phyloP scores from a whole-genome alignment of 176 grass and related monocot genomes.

The Bothriochloa decipiens region DNA sequence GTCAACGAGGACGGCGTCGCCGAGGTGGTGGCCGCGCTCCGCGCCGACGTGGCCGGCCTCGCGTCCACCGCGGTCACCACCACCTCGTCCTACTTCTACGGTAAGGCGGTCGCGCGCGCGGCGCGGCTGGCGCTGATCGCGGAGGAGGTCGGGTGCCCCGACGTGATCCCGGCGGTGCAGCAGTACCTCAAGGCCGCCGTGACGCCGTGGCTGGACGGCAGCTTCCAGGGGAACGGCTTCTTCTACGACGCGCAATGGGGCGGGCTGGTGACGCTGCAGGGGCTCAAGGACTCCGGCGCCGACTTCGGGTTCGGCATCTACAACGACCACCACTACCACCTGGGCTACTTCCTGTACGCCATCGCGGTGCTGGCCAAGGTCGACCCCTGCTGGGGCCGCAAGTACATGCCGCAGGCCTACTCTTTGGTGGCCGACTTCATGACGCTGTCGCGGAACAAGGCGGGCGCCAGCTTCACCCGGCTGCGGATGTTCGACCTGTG shows the following conservation, averaged over 20 bases:
- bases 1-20: conserved; percentile 60
- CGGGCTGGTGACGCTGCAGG: conserved; percentile 74
- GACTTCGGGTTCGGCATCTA: conserved; percentile 92
- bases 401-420: conserved; percentile 83
- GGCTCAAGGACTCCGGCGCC: conserved; percentile 59
- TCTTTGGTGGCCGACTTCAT: conserved; percentile 86
- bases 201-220: conserved; percentile 88
- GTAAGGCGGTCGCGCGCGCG: conserved; percentile 80
- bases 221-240: conserved; percentile 75
- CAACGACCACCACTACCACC: conserved; percentile 98
- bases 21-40: conserved; percentile 66
- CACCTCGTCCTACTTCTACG: conserved; percentile 93
- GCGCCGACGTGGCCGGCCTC: conserved; percentile 62
- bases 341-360: conserved; percentile 96
- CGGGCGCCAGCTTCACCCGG: conserved; percentile 54
- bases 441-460: conserved; percentile 62
- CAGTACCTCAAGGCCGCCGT: conserved; percentile 57
- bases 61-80: conserved; percentile 56
- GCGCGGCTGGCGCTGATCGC: conserved; percentile 80
- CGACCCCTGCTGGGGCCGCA: conserved; percentile 80
- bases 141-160: conserved; percentile 74
- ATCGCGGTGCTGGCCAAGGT: conserved; percentile 92
- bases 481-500: conserved; percentile 83
- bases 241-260: conserved; percentile 83
- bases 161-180: conserved; percentile 68